These are phyloP conservation scores for Neopestalotiopsis clavispora DNA, from an alignment of 2,329 filamentous ascomycete species.

Conservation along the genomic window DNA sequence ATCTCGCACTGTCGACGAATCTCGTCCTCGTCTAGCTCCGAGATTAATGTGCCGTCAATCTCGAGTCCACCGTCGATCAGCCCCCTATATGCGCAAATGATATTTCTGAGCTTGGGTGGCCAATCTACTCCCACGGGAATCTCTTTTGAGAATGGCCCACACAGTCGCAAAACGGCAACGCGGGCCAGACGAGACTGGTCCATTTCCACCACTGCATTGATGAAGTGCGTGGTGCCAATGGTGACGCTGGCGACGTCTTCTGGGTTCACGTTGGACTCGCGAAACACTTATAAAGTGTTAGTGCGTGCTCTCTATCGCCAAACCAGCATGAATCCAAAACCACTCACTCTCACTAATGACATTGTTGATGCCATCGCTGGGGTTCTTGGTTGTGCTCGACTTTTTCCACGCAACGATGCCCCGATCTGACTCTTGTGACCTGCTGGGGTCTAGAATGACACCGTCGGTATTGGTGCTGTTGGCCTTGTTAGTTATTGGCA, in stretches of 20 bases:
- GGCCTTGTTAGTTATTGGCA: not conserved
- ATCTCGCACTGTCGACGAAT: slow-evolving; percentile 40
- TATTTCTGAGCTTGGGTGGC: slow-evolving; percentile 47
- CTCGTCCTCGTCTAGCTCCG: slow-evolving; percentile 43
- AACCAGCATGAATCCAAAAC: not conserved
- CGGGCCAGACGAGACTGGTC: slow-evolving; percentile 48
- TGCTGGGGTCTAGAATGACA: slow-evolving; percentile 25
- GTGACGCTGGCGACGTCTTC: slow-evolving; percentile 48
- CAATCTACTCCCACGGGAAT: slow-evolving; percentile 55
- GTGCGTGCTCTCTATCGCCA: too few species aligned
- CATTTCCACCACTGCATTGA: slow-evolving; percentile 59
- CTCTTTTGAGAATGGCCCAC: slow-evolving; percentile 53
- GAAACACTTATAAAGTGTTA: slow-evolving; percentile 21
- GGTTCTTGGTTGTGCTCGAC: slow-evolving; percentile 25
- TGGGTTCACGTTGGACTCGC: slow-evolving; percentile 25
- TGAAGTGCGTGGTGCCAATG: slow-evolving; percentile 59
- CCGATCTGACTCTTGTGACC: slow-evolving; percentile 17
- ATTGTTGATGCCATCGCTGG: slow-evolving; percentile 26
- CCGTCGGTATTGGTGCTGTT: slow-evolving; percentile 28
- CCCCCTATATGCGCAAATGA: slow-evolving; percentile 48
- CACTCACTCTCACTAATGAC: slow-evolving; percentile 18
- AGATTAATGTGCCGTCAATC: slow-evolving; percentile 50
- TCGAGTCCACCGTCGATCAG: slow-evolving; percentile 53
- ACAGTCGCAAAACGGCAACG: slow-evolving; percentile 57
- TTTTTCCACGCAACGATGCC: slow-evolving; percentile 22